Evolutionary conservation across 2,329 filamentous ascomycete genomes (phyloP).

Genomic region (Colletotrichum shisoi): DNA sequence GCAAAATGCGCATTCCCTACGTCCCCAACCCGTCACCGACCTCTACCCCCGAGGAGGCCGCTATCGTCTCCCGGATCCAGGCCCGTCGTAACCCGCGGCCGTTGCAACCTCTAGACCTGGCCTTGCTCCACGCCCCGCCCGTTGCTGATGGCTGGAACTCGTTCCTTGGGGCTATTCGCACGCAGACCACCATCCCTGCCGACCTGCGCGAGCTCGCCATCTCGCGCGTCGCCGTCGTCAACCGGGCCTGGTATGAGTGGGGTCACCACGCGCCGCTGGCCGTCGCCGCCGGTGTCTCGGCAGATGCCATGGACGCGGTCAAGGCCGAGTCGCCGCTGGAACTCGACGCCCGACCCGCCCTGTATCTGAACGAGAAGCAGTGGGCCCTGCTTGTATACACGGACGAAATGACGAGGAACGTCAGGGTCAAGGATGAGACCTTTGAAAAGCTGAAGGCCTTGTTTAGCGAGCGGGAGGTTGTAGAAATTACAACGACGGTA

Average conservation of each 20-base stretch:
- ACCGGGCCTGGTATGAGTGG: constrained; percentile 88
- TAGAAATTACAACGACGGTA: constrained; percentile 81
- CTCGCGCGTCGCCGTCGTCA: constrained; percentile 80
- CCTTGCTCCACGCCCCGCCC: constrained; percentile 76
- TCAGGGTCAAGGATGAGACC: constrained; percentile 72
- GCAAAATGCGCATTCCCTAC: constrained; percentile 73
- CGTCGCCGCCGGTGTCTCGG: constrained; percentile 63
- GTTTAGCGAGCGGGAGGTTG: constrained; percentile 75
- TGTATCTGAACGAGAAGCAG: constrained; percentile 64
- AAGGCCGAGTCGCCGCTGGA: constrained; percentile 46
- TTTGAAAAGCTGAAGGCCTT: constrained; percentile 68
- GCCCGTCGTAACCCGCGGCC: constrained; percentile 73
- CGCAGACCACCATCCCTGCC: constrained; percentile 58
- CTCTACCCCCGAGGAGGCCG: constrained; percentile 56
- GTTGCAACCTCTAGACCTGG: constrained; percentile 76
- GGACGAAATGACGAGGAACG: constrained; percentile 82
- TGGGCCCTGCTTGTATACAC: constrained; percentile 76
- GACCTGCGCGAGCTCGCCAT: constrained; percentile 80
- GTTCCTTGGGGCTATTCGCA: constrained; percentile 71
- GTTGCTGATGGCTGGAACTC: constrained; percentile 80
- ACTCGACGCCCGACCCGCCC: constrained; percentile 45
- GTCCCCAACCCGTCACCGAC: constrained; percentile 60
- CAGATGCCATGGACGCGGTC: constrained; percentile 58
- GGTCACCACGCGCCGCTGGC: constrained; percentile 76
- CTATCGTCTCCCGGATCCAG: constrained; percentile 69